Base-by-base conservation (phyloP, 1,139 yeast genomes). In the Debaryomyces fabryi region DNA sequence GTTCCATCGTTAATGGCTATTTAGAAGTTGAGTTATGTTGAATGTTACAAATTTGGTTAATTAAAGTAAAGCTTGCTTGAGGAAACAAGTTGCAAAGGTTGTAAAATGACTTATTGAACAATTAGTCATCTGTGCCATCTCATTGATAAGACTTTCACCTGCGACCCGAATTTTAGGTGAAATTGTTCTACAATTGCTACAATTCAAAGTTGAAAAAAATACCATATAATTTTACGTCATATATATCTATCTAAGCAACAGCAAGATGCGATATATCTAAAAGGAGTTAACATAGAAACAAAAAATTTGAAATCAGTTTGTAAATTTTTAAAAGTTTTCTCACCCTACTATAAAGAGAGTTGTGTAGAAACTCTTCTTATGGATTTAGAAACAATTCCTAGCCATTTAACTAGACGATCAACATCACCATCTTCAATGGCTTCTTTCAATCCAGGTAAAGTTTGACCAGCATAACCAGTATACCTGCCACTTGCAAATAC, bases 401-500 rank as follows among this genome's bases (percentile, higher is more conserved):
- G 66, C 88, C 92, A 85, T 48, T 76, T 71, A 29, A 76, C 74
- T 48, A 84, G 76, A 32, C 80, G 70, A 24, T 72, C 74, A 30
- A 74, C 67, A 55, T 86, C 84, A 0, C 63, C 59, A 60, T 88
- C 96, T 63, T 89, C 96, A 43, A 88, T 66, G 0, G 96, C 89
- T 64, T 90, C 96, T 35, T 80, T 79, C 49, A 90, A 72, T 0
- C 92, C 93, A 1, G 97, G 96, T 53, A 87, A 76, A 16, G 85
- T 80, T 58, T 86, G 91, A 1, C 96, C 96, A 18, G 88, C 86
- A 59, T 90, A 90, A 1, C 97, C 97, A 2, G 96, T 87, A 65
- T 77, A 85, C 60, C 95, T 75, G 3, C 96, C 96, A 46, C 93
- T 84, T 2, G 96, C 96, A 65, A 79, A 89, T 3, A 88, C 82